Conservation (phyloP, 208 protist genomes). For the Acanthamoeba castellanii region DNA sequence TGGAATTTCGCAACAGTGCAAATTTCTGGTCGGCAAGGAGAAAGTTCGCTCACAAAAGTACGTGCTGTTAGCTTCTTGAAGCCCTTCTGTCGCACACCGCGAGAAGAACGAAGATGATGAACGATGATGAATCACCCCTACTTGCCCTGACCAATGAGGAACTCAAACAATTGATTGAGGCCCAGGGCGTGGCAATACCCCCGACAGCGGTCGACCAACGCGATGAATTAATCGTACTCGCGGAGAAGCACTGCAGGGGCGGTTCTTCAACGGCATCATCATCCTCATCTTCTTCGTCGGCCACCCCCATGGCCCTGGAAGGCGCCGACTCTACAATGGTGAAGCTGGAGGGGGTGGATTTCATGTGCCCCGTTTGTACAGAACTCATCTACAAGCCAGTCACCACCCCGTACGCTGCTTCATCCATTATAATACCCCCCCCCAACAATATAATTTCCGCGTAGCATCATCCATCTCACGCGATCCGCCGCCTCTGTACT, state of each 20-base stretch:
- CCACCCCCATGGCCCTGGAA: background rate
- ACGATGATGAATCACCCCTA: background rate
- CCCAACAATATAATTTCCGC: background rate
- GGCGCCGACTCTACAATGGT: background rate
- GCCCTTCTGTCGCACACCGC: no score
- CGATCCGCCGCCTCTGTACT: background rate
- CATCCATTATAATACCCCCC: background rate
- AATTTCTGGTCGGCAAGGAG: background rate
- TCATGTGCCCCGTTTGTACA: slow-evolving; percentile 58
- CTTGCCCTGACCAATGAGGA: background rate
- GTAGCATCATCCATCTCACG: background rate
- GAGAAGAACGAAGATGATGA: background rate
- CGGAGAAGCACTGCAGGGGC: background rate
- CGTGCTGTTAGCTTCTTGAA: background rate
- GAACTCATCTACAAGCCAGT: slow-evolving; percentile 63
- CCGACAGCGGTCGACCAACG: background rate
- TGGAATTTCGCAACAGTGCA: background rate
- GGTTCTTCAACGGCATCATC: background rate
- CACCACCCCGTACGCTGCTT: background rate
- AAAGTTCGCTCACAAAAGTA: background rate
- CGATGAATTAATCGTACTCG: slow-evolving; percentile 1
- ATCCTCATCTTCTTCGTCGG: slow-evolving; percentile 4
- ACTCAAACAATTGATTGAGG: background rate
- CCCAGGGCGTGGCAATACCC: background rate
- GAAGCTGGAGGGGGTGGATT: slow-evolving; percentile 28